Conservation (phyloP, 1,284 basidiomycete species). For the Cryptococcus deneoformans region DNA sequence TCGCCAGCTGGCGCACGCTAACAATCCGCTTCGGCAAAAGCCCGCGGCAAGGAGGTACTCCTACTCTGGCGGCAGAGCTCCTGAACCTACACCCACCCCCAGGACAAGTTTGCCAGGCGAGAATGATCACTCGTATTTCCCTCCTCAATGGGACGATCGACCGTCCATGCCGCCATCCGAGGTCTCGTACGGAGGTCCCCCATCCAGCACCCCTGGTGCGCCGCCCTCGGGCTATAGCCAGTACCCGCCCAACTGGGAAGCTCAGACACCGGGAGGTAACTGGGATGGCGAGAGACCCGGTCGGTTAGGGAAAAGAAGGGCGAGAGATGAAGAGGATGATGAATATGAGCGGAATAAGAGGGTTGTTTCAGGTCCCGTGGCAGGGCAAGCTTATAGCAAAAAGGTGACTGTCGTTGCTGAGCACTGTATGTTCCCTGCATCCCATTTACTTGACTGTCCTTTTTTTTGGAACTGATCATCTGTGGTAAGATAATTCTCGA, state of each 20-base stretch:
- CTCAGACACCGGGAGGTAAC: neutral
- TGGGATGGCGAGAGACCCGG: constrained; percentile 4
- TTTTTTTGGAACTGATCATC: neutral
- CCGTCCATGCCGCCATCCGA: too few species aligned
- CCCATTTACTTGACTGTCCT: neutral
- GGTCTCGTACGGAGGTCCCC: neutral
- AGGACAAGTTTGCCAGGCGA: constrained; percentile 19
- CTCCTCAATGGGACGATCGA: constrained; percentile 7
- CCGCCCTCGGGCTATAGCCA: neutral
- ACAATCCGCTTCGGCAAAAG: constrained; percentile 35
- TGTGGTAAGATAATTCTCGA: constrained; percentile 75
- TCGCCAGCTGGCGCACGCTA: constrained; percentile 15
- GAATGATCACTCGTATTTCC: constrained; percentile 29
- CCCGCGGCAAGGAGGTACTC: constrained; percentile 3
- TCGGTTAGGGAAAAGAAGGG: neutral
- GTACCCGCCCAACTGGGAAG: constrained; percentile 17
- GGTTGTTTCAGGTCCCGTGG: constrained; percentile 15
- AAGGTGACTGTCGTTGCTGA: constrained; percentile 34
- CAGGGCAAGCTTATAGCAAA: constrained; percentile 23
- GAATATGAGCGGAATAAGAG: constrained; percentile 16
- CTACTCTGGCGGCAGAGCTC: constrained; percentile 8
- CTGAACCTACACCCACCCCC: constrained; percentile 30
- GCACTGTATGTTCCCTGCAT: constrained; percentile 23
- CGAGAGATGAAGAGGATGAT: constrained; percentile 21
- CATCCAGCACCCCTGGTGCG: neutral